Percentiles rank a stretch among this genome's conserved stretches.
These are phyloP conservation scores for Lactifluus volemus DNA, from an alignment of 768 basidiomycete genomes.

Conservation along the genomic window DNA sequence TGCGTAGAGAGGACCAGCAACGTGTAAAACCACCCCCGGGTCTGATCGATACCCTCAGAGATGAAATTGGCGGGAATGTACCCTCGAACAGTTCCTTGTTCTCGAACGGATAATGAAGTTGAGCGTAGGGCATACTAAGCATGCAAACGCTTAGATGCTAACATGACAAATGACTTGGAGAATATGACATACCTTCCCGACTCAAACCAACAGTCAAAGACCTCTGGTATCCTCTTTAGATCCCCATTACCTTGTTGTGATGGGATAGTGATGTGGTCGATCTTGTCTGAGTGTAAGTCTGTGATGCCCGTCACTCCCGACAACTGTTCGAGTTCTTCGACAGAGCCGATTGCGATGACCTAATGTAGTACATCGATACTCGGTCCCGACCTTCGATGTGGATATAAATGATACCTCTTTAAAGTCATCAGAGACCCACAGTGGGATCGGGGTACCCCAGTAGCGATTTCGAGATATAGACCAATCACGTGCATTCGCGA, in stretches of 20 bases:
- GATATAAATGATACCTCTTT: conserved; percentile 55
- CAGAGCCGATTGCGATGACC: conserved; percentile 50
- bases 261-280: conserved; percentile 95
- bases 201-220: conserved; percentile 99
- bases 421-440: conserved; percentile 92
- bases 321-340: conserved; percentile 76
- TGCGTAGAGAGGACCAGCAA: conserved; percentile 93
- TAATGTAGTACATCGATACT: background rate
- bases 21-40: conserved; percentile 99
- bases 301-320: conserved; percentile 79
- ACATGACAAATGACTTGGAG: background rate
- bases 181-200: conserved; percentile 71
- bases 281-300: conserved; percentile 89
- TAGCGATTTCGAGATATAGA: conserved; percentile 98
- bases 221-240: conserved; percentile 88
- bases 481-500: conserved; percentile 98
- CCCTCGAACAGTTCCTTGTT: conserved; percentile 82
- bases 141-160: background rate
- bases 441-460: conserved; percentile 96
- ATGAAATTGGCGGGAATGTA: conserved; percentile 91
- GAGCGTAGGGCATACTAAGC: conserved; percentile 96
- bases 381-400: background rate
- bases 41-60: conserved; percentile 98
- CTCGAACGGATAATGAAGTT: conserved; percentile 96
- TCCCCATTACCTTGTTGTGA: conserved; percentile 80